Conservation (phyloP, 2,329 filamentous ascomycete species). For the Tolypocladium tropicale region DNA sequence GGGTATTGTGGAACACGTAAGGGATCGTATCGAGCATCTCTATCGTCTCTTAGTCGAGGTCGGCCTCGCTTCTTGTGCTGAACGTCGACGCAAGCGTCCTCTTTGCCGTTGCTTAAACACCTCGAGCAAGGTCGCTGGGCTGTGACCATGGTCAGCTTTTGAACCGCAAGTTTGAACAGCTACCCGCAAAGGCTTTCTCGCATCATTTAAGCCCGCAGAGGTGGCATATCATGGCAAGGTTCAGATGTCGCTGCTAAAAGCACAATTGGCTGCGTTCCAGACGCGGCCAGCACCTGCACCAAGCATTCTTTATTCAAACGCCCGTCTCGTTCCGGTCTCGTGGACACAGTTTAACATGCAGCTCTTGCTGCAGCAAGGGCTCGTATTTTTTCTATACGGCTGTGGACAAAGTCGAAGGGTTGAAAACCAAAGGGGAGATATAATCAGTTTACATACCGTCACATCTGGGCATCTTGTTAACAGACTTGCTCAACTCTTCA, state of each 20-base stretch:
- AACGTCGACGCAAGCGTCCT: constrained; percentile 73
- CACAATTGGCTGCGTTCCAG: neutral
- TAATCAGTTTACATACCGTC: constrained; percentile 45
- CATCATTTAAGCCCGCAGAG: too few relatives aligned
- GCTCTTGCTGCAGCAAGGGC: neutral
- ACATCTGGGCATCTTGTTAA: constrained; percentile 32
- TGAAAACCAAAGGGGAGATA: neutral
- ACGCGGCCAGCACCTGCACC: neutral
- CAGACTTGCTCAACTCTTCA: neutral
- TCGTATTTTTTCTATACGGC: neutral
- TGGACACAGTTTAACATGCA: neutral
- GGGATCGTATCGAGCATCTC: constrained; percentile 47
- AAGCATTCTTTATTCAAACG: neutral
- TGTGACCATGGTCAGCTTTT: constrained; percentile 27
- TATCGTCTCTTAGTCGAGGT: constrained; percentile 65
- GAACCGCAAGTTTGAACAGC: neutral
- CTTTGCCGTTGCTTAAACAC: constrained; percentile 67
- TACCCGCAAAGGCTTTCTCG: neutral
- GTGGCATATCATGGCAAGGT: neutral
- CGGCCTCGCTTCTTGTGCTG: constrained; percentile 79
- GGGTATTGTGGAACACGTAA: constrained; percentile 33
- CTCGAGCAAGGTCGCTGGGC: constrained; percentile 69
- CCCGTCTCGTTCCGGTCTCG: neutral
- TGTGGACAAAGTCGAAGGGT: too few relatives aligned
- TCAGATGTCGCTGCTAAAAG: neutral